phyloP scores from a whole-genome alignment of 2,329 filamentous ascomycete species.

The Achaetomium macrosporum region DNA sequence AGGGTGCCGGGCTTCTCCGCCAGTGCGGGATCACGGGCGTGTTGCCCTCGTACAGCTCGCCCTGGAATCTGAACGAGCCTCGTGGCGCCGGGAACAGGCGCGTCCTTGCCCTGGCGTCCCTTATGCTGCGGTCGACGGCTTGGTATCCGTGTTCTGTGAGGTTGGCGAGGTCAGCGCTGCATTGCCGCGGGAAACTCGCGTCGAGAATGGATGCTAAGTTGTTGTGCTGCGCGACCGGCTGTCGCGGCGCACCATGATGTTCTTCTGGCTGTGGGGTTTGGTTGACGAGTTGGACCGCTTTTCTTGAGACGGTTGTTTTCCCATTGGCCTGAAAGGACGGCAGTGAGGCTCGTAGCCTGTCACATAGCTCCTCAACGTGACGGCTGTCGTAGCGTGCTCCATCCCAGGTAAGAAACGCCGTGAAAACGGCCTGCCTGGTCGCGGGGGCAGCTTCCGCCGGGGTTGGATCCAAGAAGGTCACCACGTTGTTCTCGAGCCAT shows the following conservation, averaged over 20 bases:
- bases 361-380: conserved; percentile 3
- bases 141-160: no score
- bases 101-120: no score
- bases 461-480: conserved; percentile 1
- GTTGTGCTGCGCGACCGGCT: no score
- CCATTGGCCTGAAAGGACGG: not conserved
- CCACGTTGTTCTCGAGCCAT: conserved; percentile 9
- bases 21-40: no score
- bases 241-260: conserved; percentile 21
- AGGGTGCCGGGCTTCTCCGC: not conserved
- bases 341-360: not conserved
- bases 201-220: no score
- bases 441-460: conserved; percentile 3
- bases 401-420: conserved; percentile 9
- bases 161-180: no score
- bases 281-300: conserved; percentile 1
- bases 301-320: conserved; percentile 1
- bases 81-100: no score
- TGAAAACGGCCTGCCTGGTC: conserved; percentile 3
- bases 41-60: no score
- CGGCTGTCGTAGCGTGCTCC: conserved; percentile 3
- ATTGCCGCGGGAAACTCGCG: no score
- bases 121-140: no score
- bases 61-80: no score
- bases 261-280: conserved; percentile 14